Base-by-base conservation (phyloP, 768 basidiomycete genomes). In the Clitopilus hobsonii region DNA sequence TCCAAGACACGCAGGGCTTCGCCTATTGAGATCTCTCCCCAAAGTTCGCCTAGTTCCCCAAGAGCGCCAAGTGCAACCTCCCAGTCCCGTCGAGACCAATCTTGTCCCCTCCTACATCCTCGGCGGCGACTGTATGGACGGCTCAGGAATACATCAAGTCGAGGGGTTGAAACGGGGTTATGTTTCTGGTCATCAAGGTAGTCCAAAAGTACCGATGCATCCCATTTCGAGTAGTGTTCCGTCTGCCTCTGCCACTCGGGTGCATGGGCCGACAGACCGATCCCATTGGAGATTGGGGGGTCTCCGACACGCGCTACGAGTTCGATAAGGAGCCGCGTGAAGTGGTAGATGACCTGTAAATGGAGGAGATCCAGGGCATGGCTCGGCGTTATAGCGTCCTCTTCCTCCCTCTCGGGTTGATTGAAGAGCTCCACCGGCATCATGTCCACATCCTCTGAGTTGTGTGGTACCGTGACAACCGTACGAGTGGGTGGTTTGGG, bases 11-110 rank as follows among this genome's bases (percentile, higher is more conserved):
- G 53, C 54, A 85, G 69, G 0, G 83, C 82, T 57, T 79, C 79
- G 5, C 64, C 58, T 29, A 91, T 72, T n/a, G 71, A 74, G 7
- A 64, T 69, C 51, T 88, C 84, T 3, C 67, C 69, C 80, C 85
- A 90, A 23, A 65, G 59, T 1, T 65, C 68, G 1, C 80, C 86
- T 32, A 89, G 68, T 24, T 63, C 64, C 27, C 64, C 68, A 63
- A 92, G 61, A 50, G 71, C 74, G 6, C 61, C 60, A 55, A 87
- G 65, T 25, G 72, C 79, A 11, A 78, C 72, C 58, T 77, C 71
- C 89, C 90, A 92, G 61, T 85, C 87, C 51, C 75, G 71, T 47
- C 80, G 72, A 11, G 85, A 75, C 89, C 89, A 93, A 58, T 91
- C 87, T 62, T 83, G 80, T 1, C 90, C 90, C n/a, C 79, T 69